Evolutionary conservation across 1,139 yeast genomes (phyloP), one percentile per base, ranked within the genome.

Genomic region (Keqinozyma sinolaborantium): DNA sequence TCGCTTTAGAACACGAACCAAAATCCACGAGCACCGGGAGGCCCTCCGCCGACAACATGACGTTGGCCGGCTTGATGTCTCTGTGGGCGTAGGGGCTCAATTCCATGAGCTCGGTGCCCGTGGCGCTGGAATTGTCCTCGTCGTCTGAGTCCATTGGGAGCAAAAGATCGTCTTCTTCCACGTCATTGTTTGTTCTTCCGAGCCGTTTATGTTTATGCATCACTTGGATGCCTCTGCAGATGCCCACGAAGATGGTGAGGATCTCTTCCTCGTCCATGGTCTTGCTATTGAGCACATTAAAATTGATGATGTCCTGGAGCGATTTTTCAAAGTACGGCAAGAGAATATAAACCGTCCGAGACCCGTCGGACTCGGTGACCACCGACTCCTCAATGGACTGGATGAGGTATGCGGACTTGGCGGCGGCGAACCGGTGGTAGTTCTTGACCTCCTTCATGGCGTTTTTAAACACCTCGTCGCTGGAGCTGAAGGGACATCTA

Each of bases 51-150:
- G 84, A 73, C 7, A 88, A 60, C 92, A 88, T 83, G 14, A 88
- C 77, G 50, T 87, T 88, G 1, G 92, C 95, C 0, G 97, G 97
- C 47, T 87, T 88, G 34, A 90, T 60, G 52, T 88, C 96, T 38
- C 88, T 64, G 53, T 88, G 97, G 0, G 95, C 95, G 54, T 73
- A 87, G 1, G 95, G 85, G 2, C 73, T 66, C 25, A 76, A 58
- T 36, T 79, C 83, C 29, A 70, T 71, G 38, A 83, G 50, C 36
- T 79, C 84, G 3, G 81, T 69, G 2, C 60, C 59, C 15, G 44
- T 28, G 36, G 11, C 30, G 16, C 5, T 30, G 16, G 21, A 13
- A 3, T 41, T 53, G 13, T 49, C 56, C 27, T 54, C 61, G 6
- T 56, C 64, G n/a, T 51, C 64, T 23, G 53, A 63, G 26, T 48